Conservation (phyloP, 306 rosid genomes). For the Castanea sativa region DNA sequence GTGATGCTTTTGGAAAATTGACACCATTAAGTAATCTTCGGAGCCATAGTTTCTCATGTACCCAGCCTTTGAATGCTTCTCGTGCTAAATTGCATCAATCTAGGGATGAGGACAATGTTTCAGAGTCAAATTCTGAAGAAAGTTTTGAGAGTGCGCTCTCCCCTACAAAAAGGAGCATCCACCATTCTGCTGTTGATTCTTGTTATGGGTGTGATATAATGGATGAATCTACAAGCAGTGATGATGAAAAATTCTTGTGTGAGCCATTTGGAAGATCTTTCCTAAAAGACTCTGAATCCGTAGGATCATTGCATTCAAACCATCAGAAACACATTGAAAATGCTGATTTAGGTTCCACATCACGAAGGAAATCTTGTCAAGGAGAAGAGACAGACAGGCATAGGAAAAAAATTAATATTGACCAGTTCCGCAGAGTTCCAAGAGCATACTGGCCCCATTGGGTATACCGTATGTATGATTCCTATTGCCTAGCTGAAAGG, state of each 20-base stretch:
- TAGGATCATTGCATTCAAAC: conserved; percentile 36
- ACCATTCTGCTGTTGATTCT: conserved; percentile 47
- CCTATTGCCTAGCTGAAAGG: conserved; percentile 82
- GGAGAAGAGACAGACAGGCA: conserved; percentile 32
- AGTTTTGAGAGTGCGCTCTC: conserved; percentile 74
- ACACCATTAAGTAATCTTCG: conserved; percentile 32
- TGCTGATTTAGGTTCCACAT: conserved; percentile 43
- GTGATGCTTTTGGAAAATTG: conserved; percentile 62
- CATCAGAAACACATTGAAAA: conserved; percentile 36
- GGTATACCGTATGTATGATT: conserved; percentile 87
- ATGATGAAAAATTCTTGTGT: conserved; percentile 35
- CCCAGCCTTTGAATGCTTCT: conserved; percentile 34
- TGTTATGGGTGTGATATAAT: conserved; percentile 36
- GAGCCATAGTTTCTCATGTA: conserved; percentile 12
- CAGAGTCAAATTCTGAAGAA: conserved; percentile 63
- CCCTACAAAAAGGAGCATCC: conserved; percentile 53
- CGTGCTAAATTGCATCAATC: conserved; percentile 27
- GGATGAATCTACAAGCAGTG: conserved; percentile 53
- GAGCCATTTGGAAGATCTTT: conserved; percentile 39
- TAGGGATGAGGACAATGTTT: conserved; percentile 43
- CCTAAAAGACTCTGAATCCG: conserved; percentile 41
- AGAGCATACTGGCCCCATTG: conserved; percentile 81
- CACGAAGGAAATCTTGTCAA: conserved; percentile 37
- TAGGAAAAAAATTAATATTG: conserved; percentile 27
- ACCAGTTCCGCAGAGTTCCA: conserved; percentile 49